These are phyloP conservation scores for Penicillium malachiteum DNA, from an alignment of 495 filamentous ascomycete species.

Conservation along the genomic window DNA sequence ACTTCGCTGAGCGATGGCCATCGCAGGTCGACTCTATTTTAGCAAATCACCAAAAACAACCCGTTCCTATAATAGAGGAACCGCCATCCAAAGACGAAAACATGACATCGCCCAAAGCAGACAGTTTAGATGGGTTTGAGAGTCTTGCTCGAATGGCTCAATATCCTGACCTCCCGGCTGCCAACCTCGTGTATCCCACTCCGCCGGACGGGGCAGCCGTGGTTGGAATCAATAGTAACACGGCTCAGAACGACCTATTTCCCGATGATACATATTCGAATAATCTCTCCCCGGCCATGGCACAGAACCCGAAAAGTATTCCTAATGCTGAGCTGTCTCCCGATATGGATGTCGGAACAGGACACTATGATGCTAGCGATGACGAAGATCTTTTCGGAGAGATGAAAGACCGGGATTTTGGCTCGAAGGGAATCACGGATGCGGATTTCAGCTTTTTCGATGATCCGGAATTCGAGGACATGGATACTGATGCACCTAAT, in stretches of 20 bases:
- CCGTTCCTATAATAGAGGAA: conserved; percentile 34
- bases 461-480: conserved; percentile 50
- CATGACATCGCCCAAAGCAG: conserved; percentile 24
- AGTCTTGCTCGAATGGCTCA: conserved; percentile 52
- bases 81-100: conserved; percentile 26
- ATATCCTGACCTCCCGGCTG: conserved; percentile 49
- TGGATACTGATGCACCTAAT: conserved; percentile 13
- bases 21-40: conserved; percentile 29
- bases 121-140: conserved; percentile 35
- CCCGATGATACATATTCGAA: conserved; percentile 31
- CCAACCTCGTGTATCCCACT: conserved; percentile 78
- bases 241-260: conserved; percentile 26
- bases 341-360: conserved; percentile 36
- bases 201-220: conserved; percentile 73
- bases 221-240: conserved; percentile 22
- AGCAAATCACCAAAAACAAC: conserved; percentile 11
- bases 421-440: conserved; percentile 78
- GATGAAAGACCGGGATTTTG: conserved; percentile 74
- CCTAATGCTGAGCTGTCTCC: conserved; percentile 23
- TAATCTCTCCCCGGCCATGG: conserved; percentile 15
- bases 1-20: conserved; percentile 70
- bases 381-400: conserved; percentile 71
- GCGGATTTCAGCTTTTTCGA: conserved; percentile 92
- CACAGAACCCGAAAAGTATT: conserved; percentile 18
- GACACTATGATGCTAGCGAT: conserved; percentile 45